phyloP scores from a whole-genome alignment of 139 green algal genomes.

The Chlorella sp. region DNA sequence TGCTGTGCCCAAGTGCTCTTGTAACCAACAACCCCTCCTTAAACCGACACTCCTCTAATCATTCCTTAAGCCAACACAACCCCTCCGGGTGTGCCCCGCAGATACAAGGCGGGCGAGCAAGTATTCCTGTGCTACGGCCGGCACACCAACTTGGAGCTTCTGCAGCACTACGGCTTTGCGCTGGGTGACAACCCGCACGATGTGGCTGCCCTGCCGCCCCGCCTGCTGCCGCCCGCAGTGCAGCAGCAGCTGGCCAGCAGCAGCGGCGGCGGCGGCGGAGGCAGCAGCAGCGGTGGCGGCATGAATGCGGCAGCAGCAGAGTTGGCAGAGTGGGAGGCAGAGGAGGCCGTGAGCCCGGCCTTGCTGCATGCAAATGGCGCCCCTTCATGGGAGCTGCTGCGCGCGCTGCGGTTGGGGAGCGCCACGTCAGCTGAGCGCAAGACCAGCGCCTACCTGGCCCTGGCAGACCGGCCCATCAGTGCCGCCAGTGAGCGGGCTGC shows the following conservation, averaged over 20 bases:
- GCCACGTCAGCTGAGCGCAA: slow-evolving; percentile 22
- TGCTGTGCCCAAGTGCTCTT: too few species aligned
- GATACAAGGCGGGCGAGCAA: slow-evolving; percentile 61
- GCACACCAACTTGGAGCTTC: slow-evolving; percentile 88
- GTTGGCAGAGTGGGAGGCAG: neutral
- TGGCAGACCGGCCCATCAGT: slow-evolving; percentile 29
- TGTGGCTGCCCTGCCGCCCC: slow-evolving; percentile 43
- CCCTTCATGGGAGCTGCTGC: slow-evolving; percentile 68
- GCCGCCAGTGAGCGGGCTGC: slow-evolving; percentile 23
- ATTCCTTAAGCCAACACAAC: too few species aligned
- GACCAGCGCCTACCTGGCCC: slow-evolving; percentile 15
- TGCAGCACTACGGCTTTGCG: slow-evolving; percentile 90
- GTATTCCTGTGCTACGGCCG: slow-evolving; percentile 90
- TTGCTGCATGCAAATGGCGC: slow-evolving; percentile 59
- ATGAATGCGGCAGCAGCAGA: neutral
- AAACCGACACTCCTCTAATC: too few species aligned
- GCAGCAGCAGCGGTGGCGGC: neutral
- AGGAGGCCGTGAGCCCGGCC: neutral
- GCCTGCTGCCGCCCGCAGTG: slow-evolving; percentile 32
- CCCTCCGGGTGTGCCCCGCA: neutral
- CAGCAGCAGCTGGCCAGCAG: slow-evolving; percentile 10
- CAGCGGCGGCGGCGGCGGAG: neutral
- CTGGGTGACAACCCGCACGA: slow-evolving; percentile 82
- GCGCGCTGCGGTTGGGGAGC: slow-evolving; percentile 42
- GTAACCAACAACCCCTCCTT: too few species aligned